Base-by-base conservation (phyloP, 441 rosid species). In the Aleurites moluccanus region DNA sequence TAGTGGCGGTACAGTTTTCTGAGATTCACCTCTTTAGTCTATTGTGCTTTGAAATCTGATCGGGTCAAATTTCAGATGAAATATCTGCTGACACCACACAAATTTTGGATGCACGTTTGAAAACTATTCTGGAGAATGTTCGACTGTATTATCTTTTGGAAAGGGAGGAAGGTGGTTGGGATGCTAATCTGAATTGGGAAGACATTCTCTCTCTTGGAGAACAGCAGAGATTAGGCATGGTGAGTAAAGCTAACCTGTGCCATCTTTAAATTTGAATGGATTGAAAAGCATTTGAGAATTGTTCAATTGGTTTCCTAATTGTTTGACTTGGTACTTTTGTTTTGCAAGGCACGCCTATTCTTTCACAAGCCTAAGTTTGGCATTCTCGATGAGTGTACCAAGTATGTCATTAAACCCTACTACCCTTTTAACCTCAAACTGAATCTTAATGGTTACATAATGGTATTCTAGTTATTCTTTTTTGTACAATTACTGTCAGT, bases 181-280 rank as follows among this genome's bases (percentile, higher is more conserved):
- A 94, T 83, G 90, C 98, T 62, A 80, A 78, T 73, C 77, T 80
- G 63, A 94, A 92, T 77, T 96, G 98, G 99, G 98, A 94, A 84
- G 98, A 96, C 77, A 88, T 84, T 69, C 91, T 94, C 28, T 96
- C 99, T 73, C 97, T 96, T 6, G 99, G 99, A 56, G 99, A 96
- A 80, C 99, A 96, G 84, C 99, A 96, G 81, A 89, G 99, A 82
- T 82, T 96, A 75, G 98, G 99, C 79, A 92, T 96, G 99, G 99
- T 96, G 75, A 83, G 86, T 81, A 66, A 60, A 47, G 56, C 50
- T 70, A 56, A 20, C 47, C 18, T 67, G 21, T 64, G 25, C 21
- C 74, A 73, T 63, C 42, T 68, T 35, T 56, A 38, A 60, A 14
- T 57, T 20, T 44, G 15, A 30, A 53, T 75, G 67, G 62, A 53